These are phyloP conservation scores for Senna siamea DNA, from an alignment of 306 rosid genomes.

Conservation along the genomic window DNA sequence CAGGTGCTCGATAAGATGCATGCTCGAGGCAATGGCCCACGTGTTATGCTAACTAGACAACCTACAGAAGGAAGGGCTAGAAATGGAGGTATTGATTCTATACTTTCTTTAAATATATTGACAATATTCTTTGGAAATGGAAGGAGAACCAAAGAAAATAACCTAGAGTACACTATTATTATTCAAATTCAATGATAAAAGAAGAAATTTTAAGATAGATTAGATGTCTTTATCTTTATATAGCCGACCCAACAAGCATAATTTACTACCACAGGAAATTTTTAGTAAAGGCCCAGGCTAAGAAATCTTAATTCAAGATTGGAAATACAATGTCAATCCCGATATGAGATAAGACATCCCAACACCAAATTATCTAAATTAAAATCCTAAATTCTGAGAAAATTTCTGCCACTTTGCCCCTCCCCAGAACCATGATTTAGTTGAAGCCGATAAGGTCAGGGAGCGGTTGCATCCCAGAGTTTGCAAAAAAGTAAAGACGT, in stretches of 20 bases:
- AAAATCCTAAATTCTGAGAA: background rate
- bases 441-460: background rate
- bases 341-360: background rate
- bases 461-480: background rate
- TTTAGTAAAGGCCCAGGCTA: background rate
- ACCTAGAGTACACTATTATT: background rate
- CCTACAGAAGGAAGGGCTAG: constrained; percentile 96
- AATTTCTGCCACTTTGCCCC: background rate
- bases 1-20: constrained; percentile 97
- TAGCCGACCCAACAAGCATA: background rate
- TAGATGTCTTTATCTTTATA: background rate
- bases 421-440: background rate
- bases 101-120: constrained; percentile 16
- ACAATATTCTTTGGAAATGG: background rate
- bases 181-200: background rate
- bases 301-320: background rate
- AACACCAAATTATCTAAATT: background rate
- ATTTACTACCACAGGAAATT: background rate
- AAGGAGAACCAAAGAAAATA: background rate
- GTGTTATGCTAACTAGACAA: constrained; percentile 76
- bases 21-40: constrained; percentile 91
- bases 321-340: background rate
- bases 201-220: background rate
- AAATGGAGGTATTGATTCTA: constrained; percentile 74
- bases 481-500: background rate